Evolutionary conservation across 495 filamentous ascomycete species (phyloP), one percentile per base, ranked within the genome.

Genomic region (Tetracladium setigerum): DNA sequence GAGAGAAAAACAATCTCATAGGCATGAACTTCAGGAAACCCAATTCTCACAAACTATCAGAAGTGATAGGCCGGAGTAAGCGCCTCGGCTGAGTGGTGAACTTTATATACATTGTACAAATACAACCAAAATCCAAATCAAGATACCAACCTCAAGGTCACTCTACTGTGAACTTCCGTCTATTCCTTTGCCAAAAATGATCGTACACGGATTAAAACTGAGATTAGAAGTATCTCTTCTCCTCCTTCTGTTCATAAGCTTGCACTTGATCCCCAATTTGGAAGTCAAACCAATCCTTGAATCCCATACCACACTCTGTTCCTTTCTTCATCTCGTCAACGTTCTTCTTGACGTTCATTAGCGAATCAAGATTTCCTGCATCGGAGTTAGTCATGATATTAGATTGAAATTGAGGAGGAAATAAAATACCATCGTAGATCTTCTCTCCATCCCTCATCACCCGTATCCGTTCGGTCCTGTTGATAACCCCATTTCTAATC

Each of bases 281-380:
- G 66, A 97, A 87, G 15, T 76, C 82, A 14, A 79, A 69, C 84
- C 87, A 97, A 32, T 68, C 72, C 7, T 83, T 78, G 57, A 99
- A 95, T 32, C 74, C 79, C 49, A 99, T 83, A 41, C 94, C 94
- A 57, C 94, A 99, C 62, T 99, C 94, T 35, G 71, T 79, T 34
- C 87, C 89, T 71, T 95, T 97, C 56, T 79, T 82, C 79, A 91
- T 89, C 58, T 95, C 86, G 7, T 70, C 69, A 6, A 89, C 82
- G 58, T 95, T 87, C 55, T 95, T 92, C 74, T 97, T 94, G 61
- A 85, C 78, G 55, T 91, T 84, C 70, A 92, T 97, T 27, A 99
- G 77, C 2, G 84, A 86, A 15, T 77, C 70, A 12, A 97, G 72
- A 8, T 72, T 68, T 45, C 90, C 90, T 95, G 19, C 34, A 12